Evolutionary conservation across 2,329 filamentous ascomycete genomes (phyloP).

Genomic region (Sporothrix pallida): DNA sequence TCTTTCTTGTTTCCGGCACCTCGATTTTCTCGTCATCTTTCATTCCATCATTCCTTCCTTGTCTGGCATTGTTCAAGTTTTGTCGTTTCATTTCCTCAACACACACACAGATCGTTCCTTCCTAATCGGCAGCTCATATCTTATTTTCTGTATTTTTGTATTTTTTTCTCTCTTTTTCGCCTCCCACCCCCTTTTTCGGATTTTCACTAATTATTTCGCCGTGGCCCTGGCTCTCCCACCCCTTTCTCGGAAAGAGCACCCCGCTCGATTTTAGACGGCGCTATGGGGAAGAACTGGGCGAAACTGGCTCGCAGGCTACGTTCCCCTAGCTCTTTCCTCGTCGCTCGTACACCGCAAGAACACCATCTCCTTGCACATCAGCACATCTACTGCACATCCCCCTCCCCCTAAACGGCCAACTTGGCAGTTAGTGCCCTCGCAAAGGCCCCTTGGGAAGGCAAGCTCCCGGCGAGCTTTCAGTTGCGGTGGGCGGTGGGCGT

Average conservation of each 20-base stretch:
- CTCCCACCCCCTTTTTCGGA: slow-evolving; percentile 26
- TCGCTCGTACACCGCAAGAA: slow-evolving; percentile 25
- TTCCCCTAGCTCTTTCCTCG: slow-evolving; percentile 8
- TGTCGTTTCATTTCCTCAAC: not conserved
- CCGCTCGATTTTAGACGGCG: not conserved
- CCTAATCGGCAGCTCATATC: not conserved
- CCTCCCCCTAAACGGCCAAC: not conserved
- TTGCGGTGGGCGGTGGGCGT: not conserved
- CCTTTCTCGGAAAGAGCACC: slow-evolving; percentile 23
- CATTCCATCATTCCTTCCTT: slow-evolving; percentile 20
- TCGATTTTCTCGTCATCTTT: not conserved
- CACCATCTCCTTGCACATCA: not conserved
- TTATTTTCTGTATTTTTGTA: not conserved
- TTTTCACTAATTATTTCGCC: slow-evolving; percentile 1
- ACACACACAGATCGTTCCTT: not conserved
- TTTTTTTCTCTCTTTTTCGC: slow-evolving; percentile 18
- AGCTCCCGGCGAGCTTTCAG: not conserved
- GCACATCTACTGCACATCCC: slow-evolving; percentile 1
- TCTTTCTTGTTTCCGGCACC: not conserved
- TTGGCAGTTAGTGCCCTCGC: slow-evolving; percentile 29
- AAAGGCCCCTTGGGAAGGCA: not conserved
- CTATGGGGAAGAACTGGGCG: not conserved
- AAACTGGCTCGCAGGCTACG: not conserved
- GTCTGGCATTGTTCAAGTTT: not conserved
- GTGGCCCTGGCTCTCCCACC: not conserved